A percentile compares a stretch with the other conserved stretches of the same genome.
Evolutionary conservation across 1,284 basidiomycete genomes (phyloP).

Genomic region (Fereydounia khargensis): DNA sequence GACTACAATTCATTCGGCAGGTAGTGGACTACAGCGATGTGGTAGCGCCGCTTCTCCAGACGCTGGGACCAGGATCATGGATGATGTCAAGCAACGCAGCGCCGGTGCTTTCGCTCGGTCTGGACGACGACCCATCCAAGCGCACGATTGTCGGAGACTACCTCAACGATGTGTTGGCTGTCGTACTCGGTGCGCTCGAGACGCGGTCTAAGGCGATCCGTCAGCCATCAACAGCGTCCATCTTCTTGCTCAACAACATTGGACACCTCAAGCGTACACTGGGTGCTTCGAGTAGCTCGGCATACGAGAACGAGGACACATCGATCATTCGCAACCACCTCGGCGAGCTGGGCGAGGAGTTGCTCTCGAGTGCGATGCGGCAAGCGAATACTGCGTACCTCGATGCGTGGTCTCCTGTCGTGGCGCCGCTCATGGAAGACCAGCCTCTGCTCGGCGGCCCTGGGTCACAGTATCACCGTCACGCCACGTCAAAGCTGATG

Average conservation of each 20-base stretch:
- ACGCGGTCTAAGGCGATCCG: conserved; percentile 40
- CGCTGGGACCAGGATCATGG: conserved; percentile 48
- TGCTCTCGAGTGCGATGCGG: conserved; percentile 32
- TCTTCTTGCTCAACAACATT: conserved; percentile 51
- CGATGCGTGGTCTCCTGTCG: conserved; percentile 48
- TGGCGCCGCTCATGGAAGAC: conserved; percentile 48
- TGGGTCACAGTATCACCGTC: conserved; percentile 20
- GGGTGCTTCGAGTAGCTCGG: conserved; percentile 12
- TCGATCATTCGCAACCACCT: conserved; percentile 27
- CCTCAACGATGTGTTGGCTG: conserved; percentile 40
- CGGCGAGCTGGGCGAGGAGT: conserved; percentile 37
- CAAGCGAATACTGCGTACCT: conserved; percentile 43
- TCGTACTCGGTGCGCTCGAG: conserved; percentile 38
- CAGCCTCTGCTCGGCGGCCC: conserved; percentile 10
- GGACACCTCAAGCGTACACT: conserved; percentile 33
- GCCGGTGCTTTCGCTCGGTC: conserved; percentile 36
- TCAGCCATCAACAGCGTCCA: conserved; percentile 42
- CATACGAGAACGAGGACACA: conserved; percentile 4
- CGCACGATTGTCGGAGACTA: conserved; percentile 35
- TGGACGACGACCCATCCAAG: conserved; percentile 27
- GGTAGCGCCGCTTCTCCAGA: conserved; percentile 34
- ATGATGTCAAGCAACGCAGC: conserved; percentile 44
- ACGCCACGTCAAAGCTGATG: conserved; percentile 36
- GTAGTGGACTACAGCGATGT: conserved; percentile 49
- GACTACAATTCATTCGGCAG: conserved; percentile 41